Evolutionary conservation across 495 filamentous ascomycete species (phyloP).

Genomic region (Penicillium atrosanguineum): DNA sequence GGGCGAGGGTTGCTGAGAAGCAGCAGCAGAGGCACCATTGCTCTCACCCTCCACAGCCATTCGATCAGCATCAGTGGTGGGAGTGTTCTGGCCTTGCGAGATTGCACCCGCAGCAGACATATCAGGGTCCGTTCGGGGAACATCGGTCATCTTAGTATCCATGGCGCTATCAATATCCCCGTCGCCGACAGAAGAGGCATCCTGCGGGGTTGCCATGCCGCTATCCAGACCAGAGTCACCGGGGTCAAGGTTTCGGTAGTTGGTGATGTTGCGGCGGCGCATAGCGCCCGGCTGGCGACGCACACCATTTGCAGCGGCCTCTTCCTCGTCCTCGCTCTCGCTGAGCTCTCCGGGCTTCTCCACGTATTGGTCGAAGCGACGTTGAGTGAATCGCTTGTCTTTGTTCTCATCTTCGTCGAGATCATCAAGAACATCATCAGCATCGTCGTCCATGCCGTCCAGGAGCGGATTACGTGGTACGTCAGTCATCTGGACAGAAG

Average conservation of each 20-base stretch:
- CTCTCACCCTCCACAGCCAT: constrained; percentile 43
- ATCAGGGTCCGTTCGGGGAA: constrained; percentile 40
- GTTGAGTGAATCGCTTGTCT: constrained; percentile 79
- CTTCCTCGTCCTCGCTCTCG: constrained; percentile 88
- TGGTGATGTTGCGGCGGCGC: constrained; percentile 65
- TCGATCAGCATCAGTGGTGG: constrained; percentile 33
- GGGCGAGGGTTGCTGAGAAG: constrained; percentile 42
- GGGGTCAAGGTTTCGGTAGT: constrained; percentile 63
- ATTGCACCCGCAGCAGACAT: constrained; percentile 19
- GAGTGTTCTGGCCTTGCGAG: constrained; percentile 40
- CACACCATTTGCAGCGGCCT: constrained; percentile 70
- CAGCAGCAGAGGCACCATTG: constrained; percentile 31
- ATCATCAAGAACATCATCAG: constrained; percentile 85
- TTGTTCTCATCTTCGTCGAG: constrained; percentile 87
- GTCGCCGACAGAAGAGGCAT: constrained; percentile 50
- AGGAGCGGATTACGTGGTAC: constrained; percentile 73
- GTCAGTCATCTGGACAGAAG: constrained; percentile 92
- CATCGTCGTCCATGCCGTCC: constrained; percentile 73
- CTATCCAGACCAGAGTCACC: constrained; percentile 66
- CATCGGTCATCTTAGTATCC: constrained; percentile 52
- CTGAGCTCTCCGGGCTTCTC: constrained; percentile 72
- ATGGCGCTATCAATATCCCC: constrained; percentile 46
- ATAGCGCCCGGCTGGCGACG: constrained; percentile 57
- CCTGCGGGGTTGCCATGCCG: constrained; percentile 53
- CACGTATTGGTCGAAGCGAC: constrained; percentile 76